Evolutionary conservation across 768 basidiomycete species (phyloP).

Genomic region (Lyophyllum decastes): DNA sequence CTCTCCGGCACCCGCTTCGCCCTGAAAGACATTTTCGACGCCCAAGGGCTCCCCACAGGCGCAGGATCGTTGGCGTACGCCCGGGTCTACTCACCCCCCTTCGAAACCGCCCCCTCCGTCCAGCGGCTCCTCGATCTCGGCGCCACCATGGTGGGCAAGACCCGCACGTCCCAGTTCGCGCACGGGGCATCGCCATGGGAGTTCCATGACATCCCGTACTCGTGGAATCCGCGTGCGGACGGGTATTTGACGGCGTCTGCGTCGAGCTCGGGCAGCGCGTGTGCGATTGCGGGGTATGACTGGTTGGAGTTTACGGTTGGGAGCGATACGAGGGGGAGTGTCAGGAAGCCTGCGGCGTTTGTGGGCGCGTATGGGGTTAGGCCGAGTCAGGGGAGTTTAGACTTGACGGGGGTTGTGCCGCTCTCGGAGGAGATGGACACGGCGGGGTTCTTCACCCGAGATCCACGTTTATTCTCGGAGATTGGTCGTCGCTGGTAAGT

Average conservation of each 20-base stretch:
- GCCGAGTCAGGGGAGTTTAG: slow-evolving; percentile 33
- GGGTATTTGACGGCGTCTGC: slow-evolving; percentile 37
- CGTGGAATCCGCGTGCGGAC: slow-evolving; percentile 39
- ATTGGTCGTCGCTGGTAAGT: slow-evolving; percentile 31
- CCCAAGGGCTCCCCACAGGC: slow-evolving; percentile 32
- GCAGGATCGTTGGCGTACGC: slow-evolving; percentile 36
- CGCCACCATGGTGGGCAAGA: slow-evolving; percentile 54
- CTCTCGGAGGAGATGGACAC: slow-evolving; percentile 42
- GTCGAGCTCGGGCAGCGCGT: slow-evolving; percentile 40
- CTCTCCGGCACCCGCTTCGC: slow-evolving; percentile 49
- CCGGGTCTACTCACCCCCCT: slow-evolving; percentile 33
- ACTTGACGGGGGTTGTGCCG: slow-evolving; percentile 34
- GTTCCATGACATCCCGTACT: slow-evolving; percentile 34
- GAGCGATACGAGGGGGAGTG: slow-evolving; percentile 40
- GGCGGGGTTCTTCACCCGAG: slow-evolving; percentile 35
- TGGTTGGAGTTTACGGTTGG: slow-evolving; percentile 41
- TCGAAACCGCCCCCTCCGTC: slow-evolving; percentile 40
- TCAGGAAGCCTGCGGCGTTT: slow-evolving; percentile 39
- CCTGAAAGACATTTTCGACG: slow-evolving; percentile 46
- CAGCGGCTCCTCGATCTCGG: slow-evolving; percentile 48
- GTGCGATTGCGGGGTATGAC: slow-evolving; percentile 37
- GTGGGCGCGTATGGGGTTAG: slow-evolving; percentile 39
- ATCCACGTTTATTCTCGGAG: slow-evolving; percentile 30
- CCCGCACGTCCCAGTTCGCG: slow-evolving; percentile 54
- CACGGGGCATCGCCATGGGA: slow-evolving; percentile 46